A percentile compares a stretch with the other conserved stretches of the same genome.
Conservation (phyloP, 371 early-diverging fungal genomes). For the Catenaria anguillulae region DNA sequence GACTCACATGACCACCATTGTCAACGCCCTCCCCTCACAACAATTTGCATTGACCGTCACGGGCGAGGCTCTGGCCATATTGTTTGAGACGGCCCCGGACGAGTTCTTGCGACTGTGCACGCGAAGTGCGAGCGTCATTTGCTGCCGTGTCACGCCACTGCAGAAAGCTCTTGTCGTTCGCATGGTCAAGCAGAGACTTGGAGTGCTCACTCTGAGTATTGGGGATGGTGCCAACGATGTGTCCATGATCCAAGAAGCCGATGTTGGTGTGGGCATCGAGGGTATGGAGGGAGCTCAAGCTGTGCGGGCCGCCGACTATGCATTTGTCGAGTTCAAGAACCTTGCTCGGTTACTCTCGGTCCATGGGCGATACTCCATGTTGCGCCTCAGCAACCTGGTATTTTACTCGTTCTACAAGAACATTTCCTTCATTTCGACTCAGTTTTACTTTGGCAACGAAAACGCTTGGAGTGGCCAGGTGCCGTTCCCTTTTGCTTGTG, state of each 20-base stretch:
- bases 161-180: conserved; percentile 44
- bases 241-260: conserved; percentile 46
- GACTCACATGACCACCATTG: neutral
- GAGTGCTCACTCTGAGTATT: conserved; percentile 28
- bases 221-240: conserved; percentile 66
- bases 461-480: conserved; percentile 23
- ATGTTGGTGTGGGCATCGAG: conserved; percentile 53
- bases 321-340: conserved; percentile 38
- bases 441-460: conserved; percentile 26
- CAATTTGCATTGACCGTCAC: conserved; percentile 15
- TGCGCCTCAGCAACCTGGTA: conserved; percentile 22
- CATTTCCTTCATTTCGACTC: conserved; percentile 22
- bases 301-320: conserved; percentile 44
- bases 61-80: conserved; percentile 11
- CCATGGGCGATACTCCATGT: conserved; percentile 32
- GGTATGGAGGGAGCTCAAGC: conserved; percentile 58
- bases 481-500: conserved; percentile 1
- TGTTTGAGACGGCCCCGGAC: conserved; percentile 5
- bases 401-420: conserved; percentile 37
- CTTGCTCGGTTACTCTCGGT: conserved; percentile 28
- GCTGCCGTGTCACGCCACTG: conserved; percentile 40
- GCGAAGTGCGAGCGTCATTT: neutral
- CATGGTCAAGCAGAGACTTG: conserved; percentile 21
- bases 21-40: neutral
- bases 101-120: neutral